Conservation (phyloP, 2,329 filamentous ascomycete genomes). For the Alternaria sp. region DNA sequence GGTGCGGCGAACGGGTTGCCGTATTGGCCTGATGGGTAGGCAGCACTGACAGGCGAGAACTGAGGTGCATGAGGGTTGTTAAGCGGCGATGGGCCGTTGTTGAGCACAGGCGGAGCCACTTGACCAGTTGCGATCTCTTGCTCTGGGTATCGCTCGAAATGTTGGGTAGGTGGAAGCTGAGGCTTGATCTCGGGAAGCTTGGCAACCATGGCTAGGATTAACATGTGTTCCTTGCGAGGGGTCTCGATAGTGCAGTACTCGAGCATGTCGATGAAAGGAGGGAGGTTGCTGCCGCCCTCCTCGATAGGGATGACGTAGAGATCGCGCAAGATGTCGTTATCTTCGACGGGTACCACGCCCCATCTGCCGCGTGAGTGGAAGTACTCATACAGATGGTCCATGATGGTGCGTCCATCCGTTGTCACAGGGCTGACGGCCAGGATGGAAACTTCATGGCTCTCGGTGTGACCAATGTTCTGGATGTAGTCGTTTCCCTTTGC, state of each 20-base stretch:
- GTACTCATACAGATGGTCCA: constrained; percentile 83
- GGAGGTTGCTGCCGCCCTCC: constrained; percentile 69
- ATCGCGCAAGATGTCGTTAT: constrained; percentile 82
- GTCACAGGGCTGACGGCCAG: constrained; percentile 72
- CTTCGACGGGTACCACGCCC: constrained; percentile 70
- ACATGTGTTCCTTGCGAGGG: constrained; percentile 73
- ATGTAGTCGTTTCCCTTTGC: constrained; percentile 89
- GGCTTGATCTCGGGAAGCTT: constrained; percentile 45
- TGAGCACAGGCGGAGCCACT: constrained; percentile 22
- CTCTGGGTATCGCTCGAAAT: constrained; percentile 31
- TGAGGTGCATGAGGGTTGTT: constrained; percentile 44
- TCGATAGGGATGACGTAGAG: constrained; percentile 90
- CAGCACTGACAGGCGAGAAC: constrained; percentile 39
- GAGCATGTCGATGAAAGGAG: constrained; percentile 88
- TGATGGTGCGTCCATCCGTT: constrained; percentile 63
- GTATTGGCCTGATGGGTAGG: constrained; percentile 32
- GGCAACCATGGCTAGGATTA: constrained; percentile 86
- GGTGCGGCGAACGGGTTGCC: constrained; percentile 28
- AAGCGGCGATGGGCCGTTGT: constrained; percentile 34
- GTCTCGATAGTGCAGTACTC: constrained; percentile 80
- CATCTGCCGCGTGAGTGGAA: constrained; percentile 83
- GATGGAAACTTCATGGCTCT: constrained; percentile 82
- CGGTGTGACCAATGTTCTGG: constrained; percentile 81
- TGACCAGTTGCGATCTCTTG: constrained; percentile 21
- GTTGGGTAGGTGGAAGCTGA: constrained; percentile 32